Evolutionary conservation across 2,329 filamentous ascomycete genomes (phyloP).

Genomic region (Penicillium expansum): DNA sequence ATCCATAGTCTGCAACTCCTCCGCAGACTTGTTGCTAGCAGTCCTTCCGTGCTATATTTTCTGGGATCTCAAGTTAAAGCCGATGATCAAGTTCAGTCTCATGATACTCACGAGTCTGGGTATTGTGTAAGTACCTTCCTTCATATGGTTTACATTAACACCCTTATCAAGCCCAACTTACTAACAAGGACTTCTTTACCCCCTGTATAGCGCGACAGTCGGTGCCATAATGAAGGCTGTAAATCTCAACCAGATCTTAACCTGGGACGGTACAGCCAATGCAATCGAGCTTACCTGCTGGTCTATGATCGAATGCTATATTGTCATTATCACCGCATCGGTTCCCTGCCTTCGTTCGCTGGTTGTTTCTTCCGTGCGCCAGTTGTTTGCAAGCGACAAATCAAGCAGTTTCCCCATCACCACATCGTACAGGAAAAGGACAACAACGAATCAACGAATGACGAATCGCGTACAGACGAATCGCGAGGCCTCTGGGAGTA

Average conservation of each 20-base stretch:
- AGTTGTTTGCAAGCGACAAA: background rate
- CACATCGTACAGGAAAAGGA: background rate
- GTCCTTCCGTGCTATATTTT: background rate
- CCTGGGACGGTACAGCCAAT: background rate
- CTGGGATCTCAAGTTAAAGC: background rate
- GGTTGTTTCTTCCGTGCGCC: background rate
- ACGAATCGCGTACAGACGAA: no score
- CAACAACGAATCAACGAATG: background rate
- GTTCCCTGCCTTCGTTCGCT: background rate
- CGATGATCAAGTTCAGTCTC: background rate
- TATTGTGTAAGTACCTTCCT: background rate
- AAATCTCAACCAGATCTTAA: background rate
- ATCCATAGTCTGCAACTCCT: background rate
- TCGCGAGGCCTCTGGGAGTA: background rate
- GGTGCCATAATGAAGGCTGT: background rate
- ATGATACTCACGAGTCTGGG: background rate
- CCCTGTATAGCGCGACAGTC: background rate
- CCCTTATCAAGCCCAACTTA: background rate
- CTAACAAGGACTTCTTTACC: background rate
- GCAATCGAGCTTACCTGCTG: background rate
- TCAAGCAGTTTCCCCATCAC: background rate
- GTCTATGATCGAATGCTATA: background rate
- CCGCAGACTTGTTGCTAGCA: background rate
- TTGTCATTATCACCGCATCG: background rate
- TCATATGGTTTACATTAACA: background rate